phyloP scores from a whole-genome alignment of 2,329 filamentous ascomycete species.

The Fusarium sp. region DNA sequence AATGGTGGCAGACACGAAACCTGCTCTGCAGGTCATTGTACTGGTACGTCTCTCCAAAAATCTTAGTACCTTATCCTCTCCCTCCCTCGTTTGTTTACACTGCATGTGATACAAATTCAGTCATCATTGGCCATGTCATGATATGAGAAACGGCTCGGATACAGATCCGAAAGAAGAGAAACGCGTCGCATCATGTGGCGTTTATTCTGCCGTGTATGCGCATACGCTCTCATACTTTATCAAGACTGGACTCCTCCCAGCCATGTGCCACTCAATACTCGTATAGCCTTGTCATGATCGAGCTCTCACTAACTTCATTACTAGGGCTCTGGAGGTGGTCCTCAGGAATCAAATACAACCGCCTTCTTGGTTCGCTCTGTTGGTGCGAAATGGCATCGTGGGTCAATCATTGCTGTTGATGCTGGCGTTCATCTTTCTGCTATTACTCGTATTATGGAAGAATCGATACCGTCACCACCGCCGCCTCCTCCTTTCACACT shows the following conservation, averaged over 20 bases:
- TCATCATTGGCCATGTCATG: background rate
- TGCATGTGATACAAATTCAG: constrained; percentile 9
- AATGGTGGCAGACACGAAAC: constrained; percentile 48
- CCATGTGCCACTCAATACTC: constrained; percentile 9
- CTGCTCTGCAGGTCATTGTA: constrained; percentile 78
- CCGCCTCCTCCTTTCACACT: constrained; percentile 63
- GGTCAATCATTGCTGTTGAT: constrained; percentile 91
- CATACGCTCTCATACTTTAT: background rate
- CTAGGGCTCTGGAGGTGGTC: constrained; percentile 90
- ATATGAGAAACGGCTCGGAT: constrained; percentile 11
- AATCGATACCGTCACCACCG: constrained; percentile 55
- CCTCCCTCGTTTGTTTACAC: constrained; percentile 23
- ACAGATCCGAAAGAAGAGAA: constrained; percentile 6
- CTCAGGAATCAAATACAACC: constrained; percentile 88
- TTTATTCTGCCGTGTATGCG: constrained; percentile 3
- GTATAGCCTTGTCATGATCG: background rate
- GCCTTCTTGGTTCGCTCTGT: constrained; percentile 88
- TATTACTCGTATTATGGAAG: constrained; percentile 81
- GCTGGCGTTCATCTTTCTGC: constrained; percentile 89
- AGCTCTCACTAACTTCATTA: constrained; percentile 30
- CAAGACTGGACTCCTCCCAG: constrained; percentile 2
- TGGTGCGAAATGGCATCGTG: constrained; percentile 80
- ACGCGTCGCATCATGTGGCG: constrained; percentile 18
- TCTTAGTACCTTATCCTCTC: background rate
- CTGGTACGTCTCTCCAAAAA: constrained; percentile 65